These are phyloP conservation scores for Rhizophagus prolifer DNA, from an alignment of 192 early-diverging fungal species.

Conservation along the genomic window DNA sequence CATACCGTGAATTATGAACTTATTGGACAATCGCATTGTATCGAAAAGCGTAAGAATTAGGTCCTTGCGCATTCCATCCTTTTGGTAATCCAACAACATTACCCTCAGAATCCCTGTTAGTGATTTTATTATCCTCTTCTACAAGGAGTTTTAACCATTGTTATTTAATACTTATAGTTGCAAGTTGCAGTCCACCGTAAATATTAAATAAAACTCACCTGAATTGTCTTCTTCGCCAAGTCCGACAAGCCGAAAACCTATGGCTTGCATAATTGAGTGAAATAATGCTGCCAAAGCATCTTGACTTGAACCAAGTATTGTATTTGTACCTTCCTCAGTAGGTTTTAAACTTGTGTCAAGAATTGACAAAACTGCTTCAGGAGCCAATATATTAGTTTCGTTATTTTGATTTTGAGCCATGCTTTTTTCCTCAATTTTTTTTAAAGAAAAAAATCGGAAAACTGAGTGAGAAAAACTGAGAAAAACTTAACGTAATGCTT, in stretches of 20 bases:
- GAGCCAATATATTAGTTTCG: not conserved
- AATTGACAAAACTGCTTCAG: not conserved
- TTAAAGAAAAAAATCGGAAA: too few species aligned
- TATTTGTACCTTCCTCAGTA: not conserved
- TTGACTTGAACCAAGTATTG: conserved; percentile 37
- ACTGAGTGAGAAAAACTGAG: too few species aligned
- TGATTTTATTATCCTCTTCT: not conserved
- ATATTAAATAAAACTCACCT: conserved; percentile 28
- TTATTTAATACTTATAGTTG: conserved; percentile 8
- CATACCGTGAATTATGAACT: conserved; percentile 64
- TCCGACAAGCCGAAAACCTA: conserved; percentile 64
- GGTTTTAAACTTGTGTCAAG: not conserved
- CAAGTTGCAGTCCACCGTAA: too few species aligned
- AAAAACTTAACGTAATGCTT: too few species aligned
- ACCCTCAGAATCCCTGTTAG: conserved; percentile 30
- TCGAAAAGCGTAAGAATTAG: conserved; percentile 60
- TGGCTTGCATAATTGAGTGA: conserved; percentile 60
- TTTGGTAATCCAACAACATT: conserved; percentile 39
- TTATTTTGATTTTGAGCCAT: not conserved
- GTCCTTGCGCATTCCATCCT: conserved; percentile 59
- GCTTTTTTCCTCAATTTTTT: not conserved
- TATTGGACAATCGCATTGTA: conserved; percentile 64
- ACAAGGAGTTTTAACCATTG: not conserved
- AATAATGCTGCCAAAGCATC: conserved; percentile 51
- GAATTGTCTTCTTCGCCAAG: conserved; percentile 55